A percentile compares a stretch with the other conserved stretches of the same genome.
Conservation (phyloP, 2,329 filamentous ascomycete species). For the Pseudocercospora pini-densiflorae region DNA sequence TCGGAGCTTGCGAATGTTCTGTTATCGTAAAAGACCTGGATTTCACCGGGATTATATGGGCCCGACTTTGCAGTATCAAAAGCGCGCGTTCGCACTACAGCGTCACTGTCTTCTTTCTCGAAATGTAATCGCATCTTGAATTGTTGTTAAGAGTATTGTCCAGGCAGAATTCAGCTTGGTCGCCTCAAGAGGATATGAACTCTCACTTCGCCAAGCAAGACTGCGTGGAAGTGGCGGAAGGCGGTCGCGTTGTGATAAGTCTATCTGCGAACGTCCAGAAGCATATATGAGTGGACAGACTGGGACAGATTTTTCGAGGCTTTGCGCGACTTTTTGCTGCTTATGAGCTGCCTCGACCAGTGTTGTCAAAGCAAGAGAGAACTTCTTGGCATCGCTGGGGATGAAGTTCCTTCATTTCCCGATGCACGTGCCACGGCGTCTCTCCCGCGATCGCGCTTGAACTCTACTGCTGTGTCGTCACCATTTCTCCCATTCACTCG, state of each 20-base stretch:
- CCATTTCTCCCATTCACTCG: background rate
- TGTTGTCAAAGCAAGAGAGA: background rate
- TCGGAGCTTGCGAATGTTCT: slow-evolving; percentile 31
- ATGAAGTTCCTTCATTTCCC: background rate
- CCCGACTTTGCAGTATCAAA: slow-evolving; percentile 34
- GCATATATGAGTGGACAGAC: background rate
- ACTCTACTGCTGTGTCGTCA: slow-evolving; percentile 3
- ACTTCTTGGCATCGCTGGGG: background rate
- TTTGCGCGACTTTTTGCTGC: slow-evolving; percentile 7
- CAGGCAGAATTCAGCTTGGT: background rate
- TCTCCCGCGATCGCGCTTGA: background rate
- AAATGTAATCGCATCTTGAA: slow-evolving; percentile 2
- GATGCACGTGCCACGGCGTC: background rate
- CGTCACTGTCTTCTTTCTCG: slow-evolving; percentile 5
- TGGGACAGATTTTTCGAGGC: background rate
- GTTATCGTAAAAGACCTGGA: slow-evolving; percentile 41
- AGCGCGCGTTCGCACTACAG: background rate
- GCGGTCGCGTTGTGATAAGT: background rate
- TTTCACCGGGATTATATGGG: slow-evolving; percentile 37
- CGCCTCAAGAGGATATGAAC: background rate
- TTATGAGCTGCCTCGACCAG: slow-evolving; percentile 9
- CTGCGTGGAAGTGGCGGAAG: slow-evolving; percentile 5
- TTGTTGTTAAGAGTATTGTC: background rate
- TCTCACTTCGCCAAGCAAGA: background rate
- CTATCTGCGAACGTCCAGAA: background rate